phyloP scores from a whole-genome alignment of 2,329 filamentous ascomycete genomes.

The Didymella lethalis region DNA sequence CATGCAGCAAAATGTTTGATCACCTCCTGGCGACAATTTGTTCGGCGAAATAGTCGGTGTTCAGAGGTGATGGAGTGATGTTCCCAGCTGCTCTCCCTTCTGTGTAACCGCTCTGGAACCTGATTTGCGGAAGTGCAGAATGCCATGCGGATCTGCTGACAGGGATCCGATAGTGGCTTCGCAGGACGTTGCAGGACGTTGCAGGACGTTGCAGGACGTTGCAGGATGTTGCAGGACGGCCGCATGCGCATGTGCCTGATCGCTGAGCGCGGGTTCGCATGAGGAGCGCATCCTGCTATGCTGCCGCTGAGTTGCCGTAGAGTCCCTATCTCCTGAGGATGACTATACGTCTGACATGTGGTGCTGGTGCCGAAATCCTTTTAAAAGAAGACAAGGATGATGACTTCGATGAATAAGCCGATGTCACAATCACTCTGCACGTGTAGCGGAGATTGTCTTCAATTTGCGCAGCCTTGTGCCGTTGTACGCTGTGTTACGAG shows the following conservation, averaged over 20 bases:
- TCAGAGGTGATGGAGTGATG: conserved; percentile 6
- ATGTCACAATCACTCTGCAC: conserved; percentile 10
- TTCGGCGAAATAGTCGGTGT: neutral
- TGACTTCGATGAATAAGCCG: conserved; percentile 9
- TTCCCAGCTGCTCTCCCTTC: conserved; percentile 4
- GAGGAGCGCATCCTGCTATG: conserved; percentile 19
- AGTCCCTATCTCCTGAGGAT: conserved; percentile 21
- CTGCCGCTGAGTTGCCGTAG: conserved; percentile 6
- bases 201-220: conserved; percentile 12
- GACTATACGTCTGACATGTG: conserved; percentile 19
- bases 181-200: conserved; percentile 7
- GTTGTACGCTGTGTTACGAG: conserved; percentile 7
- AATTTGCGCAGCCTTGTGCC: conserved; percentile 13
- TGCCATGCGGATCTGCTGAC: conserved; percentile 34
- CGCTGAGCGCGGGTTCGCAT: conserved; percentile 31
- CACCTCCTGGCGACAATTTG: conserved; percentile 1
- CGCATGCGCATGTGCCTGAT: conserved; percentile 38
- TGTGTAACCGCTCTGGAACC: conserved; percentile 19
- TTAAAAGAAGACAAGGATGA: conserved; percentile 1
- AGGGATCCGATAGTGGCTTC: conserved; percentile 23
- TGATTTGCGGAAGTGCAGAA: conserved; percentile 34
- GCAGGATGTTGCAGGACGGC: conserved; percentile 19
- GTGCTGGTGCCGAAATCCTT: conserved; percentile 10
- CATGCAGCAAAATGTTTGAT: conserved; percentile 12
- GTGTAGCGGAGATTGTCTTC: conserved; percentile 3